Percentiles rank a stretch among this genome's conserved stretches.
Conservation (phyloP, 768 basidiomycete genomes). For the Coprinellus micaceus region DNA sequence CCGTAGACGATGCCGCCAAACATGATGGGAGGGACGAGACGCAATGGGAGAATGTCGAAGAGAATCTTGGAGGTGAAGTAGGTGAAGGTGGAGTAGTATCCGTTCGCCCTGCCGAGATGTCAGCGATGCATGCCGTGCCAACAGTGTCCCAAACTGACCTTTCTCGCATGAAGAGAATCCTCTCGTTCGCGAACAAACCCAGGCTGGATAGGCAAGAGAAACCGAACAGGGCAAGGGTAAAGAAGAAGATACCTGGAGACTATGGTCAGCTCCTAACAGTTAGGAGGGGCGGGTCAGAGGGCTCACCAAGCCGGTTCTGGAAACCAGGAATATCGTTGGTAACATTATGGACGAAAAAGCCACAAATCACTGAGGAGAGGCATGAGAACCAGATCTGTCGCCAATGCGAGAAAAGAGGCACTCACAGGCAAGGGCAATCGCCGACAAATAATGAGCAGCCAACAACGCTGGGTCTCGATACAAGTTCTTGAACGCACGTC, state of each 20-base stretch:
- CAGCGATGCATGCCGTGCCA: background rate
- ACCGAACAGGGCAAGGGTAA: slow-evolving; percentile 92
- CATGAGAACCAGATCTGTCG: too few species aligned
- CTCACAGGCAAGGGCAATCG: slow-evolving; percentile 81
- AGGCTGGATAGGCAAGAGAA: slow-evolving; percentile 95
- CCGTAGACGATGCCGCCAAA: slow-evolving; percentile 96
- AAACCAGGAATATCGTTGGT: slow-evolving; percentile 96
- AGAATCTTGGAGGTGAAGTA: slow-evolving; percentile 98
- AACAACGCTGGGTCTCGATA: slow-evolving; percentile 93
- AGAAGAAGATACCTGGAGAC: slow-evolving; percentile 77
- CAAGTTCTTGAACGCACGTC: slow-evolving; percentile 95
- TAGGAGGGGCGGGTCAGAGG: slow-evolving; percentile 27
- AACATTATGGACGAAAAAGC: slow-evolving; percentile 88
- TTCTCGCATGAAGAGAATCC: slow-evolving; percentile 97
- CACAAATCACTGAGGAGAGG: slow-evolving; percentile 67
- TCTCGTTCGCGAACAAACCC: slow-evolving; percentile 90
- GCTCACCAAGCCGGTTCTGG: slow-evolving; percentile 75
- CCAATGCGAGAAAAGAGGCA: slow-evolving; percentile 15
- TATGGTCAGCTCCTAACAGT: slow-evolving; percentile 27
- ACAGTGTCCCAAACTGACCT: too few species aligned
- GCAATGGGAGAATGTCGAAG: slow-evolving; percentile 93
- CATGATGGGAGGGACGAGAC: slow-evolving; percentile 91
- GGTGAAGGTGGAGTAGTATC: slow-evolving; percentile 95
- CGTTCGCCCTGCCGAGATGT: slow-evolving; percentile 69
- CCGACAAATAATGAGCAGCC: slow-evolving; percentile 84